phyloP scores from a whole-genome alignment of 306 rosid species.

The Boehmeria nivea region DNA sequence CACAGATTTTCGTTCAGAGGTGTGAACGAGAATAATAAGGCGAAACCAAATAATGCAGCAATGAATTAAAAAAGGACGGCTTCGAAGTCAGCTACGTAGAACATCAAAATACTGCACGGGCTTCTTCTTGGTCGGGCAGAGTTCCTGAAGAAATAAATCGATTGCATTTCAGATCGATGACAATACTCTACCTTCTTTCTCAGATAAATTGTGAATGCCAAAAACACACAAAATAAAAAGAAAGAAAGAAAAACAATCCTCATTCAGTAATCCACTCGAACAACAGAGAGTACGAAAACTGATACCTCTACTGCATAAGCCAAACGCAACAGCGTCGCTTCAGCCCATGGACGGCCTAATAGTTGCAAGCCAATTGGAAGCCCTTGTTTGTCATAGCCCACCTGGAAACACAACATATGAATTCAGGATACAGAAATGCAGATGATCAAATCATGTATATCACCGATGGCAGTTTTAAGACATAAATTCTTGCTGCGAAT shows the following conservation, averaged over 20 bases:
- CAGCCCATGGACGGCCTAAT: conserved; percentile 93
- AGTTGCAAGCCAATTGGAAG: conserved; percentile 94
- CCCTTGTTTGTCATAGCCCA: conserved; percentile 56
- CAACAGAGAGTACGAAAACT: not conserved
- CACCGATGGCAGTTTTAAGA: not conserved
- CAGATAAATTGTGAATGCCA: not conserved
- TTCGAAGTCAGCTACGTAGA: conserved; percentile 23
- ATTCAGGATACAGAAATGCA: conserved; percentile 2
- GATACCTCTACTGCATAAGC: conserved; percentile 81
- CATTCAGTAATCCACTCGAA: not conserved
- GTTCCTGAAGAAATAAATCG: conserved; percentile 40
- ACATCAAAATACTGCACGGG: conserved; percentile 62
- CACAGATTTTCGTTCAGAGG: not conserved
- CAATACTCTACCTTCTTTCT: too few species aligned
- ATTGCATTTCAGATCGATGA: too few species aligned
- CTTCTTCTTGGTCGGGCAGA: conserved; percentile 44
- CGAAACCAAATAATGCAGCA: too few species aligned
- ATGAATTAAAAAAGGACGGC: too few species aligned
- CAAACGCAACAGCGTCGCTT: conserved; percentile 79
- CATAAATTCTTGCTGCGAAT: not conserved
- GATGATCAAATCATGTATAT: not conserved
- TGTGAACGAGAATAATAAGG: not conserved
- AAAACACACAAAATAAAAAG: not conserved
- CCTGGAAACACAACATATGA: conserved; percentile 18
- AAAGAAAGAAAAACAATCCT: not conserved